Evolutionary conservation across 805 yeast genomes (phyloP).

Genomic region (Clavispora vitiphila): DNA sequence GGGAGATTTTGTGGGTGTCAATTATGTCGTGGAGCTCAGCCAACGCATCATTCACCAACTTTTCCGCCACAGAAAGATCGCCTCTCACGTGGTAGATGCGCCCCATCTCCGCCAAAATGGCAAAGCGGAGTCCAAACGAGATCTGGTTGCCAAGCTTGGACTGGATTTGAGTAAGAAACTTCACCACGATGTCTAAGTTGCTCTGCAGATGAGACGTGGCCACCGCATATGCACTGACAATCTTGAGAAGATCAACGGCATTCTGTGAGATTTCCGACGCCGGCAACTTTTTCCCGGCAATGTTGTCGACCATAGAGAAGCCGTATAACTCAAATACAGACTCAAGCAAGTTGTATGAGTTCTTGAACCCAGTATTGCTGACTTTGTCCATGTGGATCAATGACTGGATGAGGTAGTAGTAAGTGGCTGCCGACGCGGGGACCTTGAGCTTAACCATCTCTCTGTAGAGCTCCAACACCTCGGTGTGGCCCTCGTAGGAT

Average conservation of each 20-base stretch:
- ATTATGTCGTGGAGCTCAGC: conserved; percentile 18
- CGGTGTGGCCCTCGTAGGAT: conserved; percentile 17
- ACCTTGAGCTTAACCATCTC: conserved; percentile 28
- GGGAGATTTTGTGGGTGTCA: conserved; percentile 2
- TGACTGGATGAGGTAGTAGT: conserved; percentile 27
- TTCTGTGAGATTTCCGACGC: conserved; percentile 10
- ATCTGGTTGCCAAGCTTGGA: conserved; percentile 18
- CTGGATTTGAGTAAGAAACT: conserved; percentile 25
- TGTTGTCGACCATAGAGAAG: conserved; percentile 11
- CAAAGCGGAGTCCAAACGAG: conserved; percentile 19
- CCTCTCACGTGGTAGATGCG: conserved; percentile 21
- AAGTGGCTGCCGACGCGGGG: conserved; percentile 23
- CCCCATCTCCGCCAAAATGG: conserved; percentile 26
- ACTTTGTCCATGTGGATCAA: conserved; percentile 21
- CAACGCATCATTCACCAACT: conserved; percentile 23
- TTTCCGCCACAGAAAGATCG: conserved; percentile 17
- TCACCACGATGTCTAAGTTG: conserved; percentile 22
- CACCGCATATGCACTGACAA: conserved; percentile 22
- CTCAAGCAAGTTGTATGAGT: conserved; percentile 23
- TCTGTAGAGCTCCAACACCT: conserved; percentile 27
- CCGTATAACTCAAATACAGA: conserved; percentile 31
- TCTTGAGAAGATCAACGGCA: conserved; percentile 20
- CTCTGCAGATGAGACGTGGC: conserved; percentile 13
- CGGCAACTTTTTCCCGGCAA: conserved; percentile 3
- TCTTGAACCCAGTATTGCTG: conserved; percentile 22